Evolutionary conservation across 768 basidiomycete species (phyloP).

Genomic region (Cystofilobasidium ferigula): DNA sequence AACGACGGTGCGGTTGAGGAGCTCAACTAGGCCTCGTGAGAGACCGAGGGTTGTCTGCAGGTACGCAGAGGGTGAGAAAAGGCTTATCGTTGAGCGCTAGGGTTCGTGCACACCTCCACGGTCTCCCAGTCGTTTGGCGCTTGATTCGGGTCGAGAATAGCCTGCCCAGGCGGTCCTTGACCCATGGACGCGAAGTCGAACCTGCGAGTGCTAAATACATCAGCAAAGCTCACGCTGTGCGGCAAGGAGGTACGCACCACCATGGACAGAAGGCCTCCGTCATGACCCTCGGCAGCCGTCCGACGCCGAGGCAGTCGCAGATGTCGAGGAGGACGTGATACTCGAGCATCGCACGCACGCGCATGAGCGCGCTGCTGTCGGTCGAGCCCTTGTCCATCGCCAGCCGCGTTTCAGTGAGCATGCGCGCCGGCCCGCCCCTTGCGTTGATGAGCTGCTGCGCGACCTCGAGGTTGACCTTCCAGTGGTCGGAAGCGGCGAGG

Average conservation of each 20-base stretch:
- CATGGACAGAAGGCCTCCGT: conserved; percentile 1
- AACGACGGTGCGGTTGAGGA: background rate
- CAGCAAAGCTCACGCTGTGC: background rate
- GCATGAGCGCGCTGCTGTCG: background rate
- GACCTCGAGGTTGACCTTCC: background rate
- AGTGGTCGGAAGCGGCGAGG: background rate
- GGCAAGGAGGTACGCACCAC: background rate
- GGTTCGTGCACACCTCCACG: background rate
- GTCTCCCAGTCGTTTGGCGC: conserved; percentile 10
- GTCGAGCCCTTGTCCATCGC: background rate
- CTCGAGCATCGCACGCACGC: background rate
- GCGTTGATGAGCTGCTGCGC: background rate
- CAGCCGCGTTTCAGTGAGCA: background rate
- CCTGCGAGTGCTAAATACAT: background rate
- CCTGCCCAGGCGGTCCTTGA: background rate
- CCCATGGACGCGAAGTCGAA: conserved; percentile 2
- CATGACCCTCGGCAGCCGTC: background rate
- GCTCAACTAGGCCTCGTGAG: conserved; percentile 7
- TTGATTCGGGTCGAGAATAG: background rate
- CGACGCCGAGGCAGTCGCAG: background rate
- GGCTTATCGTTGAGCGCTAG: too few relatives aligned
- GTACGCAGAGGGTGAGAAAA: background rate
- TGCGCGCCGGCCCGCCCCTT: background rate
- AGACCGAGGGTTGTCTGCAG: conserved; percentile 1
- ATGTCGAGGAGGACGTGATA: background rate